phyloP scores from a whole-genome alignment of 805 yeast species.

The Pichia heedii region DNA sequence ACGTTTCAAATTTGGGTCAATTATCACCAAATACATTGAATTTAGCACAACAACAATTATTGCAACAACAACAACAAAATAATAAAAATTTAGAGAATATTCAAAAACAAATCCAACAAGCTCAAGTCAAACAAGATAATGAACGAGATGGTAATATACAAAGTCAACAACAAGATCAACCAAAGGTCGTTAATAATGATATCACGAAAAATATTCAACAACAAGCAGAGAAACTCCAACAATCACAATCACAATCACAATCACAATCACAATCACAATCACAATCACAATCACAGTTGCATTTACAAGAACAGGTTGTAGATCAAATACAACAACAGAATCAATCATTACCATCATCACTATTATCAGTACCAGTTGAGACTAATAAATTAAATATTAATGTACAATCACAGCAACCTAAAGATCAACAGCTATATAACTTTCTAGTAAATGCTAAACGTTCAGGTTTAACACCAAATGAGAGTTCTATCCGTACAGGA shows the following conservation, averaged over 20 bases:
- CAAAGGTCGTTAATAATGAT: too few species aligned
- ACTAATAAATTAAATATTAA: slow-evolving; percentile 17
- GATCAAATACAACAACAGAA: not conserved
- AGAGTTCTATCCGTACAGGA: slow-evolving; percentile 62
- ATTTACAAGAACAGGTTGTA: not conserved
- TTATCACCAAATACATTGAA: slow-evolving; percentile 4
- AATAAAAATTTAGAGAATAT: slow-evolving; percentile 1
- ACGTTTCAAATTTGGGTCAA: not conserved
- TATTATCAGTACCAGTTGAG: slow-evolving; percentile 9
- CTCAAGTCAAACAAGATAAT: slow-evolving; percentile 4
- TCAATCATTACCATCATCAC: not conserved
- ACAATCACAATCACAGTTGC: not conserved
- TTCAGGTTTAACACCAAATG: slow-evolving; percentile 70
- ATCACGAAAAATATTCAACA: slow-evolving; percentile 1
- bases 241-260: not conserved
- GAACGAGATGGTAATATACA: not conserved
- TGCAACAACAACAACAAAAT: slow-evolving; percentile 4
- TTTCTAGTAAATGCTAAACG: slow-evolving; percentile 27
- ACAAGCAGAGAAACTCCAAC: not conserved
- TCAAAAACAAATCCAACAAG: slow-evolving; percentile 4
- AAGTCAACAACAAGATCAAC: not conserved
- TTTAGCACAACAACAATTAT: slow-evolving; percentile 4
- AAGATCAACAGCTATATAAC: slow-evolving; percentile 16
- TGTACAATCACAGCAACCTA: slow-evolving; percentile 12
- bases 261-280: not conserved